Base-by-base conservation (phyloP, 805 yeast species). In the Metschnikowia similis region DNA sequence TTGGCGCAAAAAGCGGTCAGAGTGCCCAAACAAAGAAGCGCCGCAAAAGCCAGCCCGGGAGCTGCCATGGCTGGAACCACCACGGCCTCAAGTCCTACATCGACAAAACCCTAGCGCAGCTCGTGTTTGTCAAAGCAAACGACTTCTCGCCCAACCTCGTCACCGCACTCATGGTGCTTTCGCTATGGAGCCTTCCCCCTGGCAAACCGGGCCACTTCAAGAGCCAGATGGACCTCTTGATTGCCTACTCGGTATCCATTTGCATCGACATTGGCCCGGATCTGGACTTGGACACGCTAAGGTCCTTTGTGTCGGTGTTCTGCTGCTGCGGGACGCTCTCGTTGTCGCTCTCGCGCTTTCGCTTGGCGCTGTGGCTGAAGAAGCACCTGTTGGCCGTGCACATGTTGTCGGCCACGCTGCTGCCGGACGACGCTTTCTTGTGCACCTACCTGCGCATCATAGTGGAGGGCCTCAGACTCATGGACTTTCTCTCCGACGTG, bases 121-220 rank as follows among this genome's bases (percentile, higher is more conserved):
- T 67, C 31, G 72, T 78, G 4, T 72, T 70, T 36, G 66, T 76
- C 13, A 70, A 62, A 41, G 62, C 77, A 8, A 74, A 76, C 26
- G 76, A 71, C 47, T 70, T 79, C 45, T 64, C 76, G 3, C 69
- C 66, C 41, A 69, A 66, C 51, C 57, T 74, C 41, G 71, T 79
- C 21, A 74, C 71, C 47, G 65, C 72, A 1, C 77, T 76, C 52
- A 56, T 77, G 48, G 66, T 76, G 1, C 58, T 79, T 9, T 76
- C 82, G 6, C 56, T 76, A 6, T 80, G 84, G 84, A 74, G 77
- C 45, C 66, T 79, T 3, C 83, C 83, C 1, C 81, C 83, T 6
- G 66, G 70, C 34, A 71, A 70, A 55, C 70, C 77, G 67, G 82
- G 81, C 10, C 76, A 80, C 21, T 80, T 72, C 61, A 77, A 75